phyloP scores from a whole-genome alignment of 345 rosid species.

The Eucalyptus curtisii region DNA sequence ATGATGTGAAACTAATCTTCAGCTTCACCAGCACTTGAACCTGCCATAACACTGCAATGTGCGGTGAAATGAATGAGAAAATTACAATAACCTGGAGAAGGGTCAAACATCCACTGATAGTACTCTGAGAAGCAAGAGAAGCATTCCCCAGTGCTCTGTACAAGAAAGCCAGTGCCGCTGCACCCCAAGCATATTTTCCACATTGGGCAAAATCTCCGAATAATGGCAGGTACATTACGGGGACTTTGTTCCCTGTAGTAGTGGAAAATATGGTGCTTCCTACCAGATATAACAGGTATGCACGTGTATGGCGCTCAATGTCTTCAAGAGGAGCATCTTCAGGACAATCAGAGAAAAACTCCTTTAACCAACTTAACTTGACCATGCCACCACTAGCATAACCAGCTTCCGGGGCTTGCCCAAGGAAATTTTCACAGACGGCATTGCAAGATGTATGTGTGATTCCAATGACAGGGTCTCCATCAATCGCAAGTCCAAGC shows the following conservation, averaged over 20 bases:
- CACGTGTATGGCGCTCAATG: constrained; percentile 63
- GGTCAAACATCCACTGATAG: constrained; percentile 94
- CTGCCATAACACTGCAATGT: neutral
- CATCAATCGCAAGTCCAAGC: constrained; percentile 82
- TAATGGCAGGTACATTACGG: constrained; percentile 94
- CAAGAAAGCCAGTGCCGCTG: constrained; percentile 85
- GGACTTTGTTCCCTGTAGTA: constrained; percentile 94
- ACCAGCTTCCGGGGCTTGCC: constrained; percentile 52
- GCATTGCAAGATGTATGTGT: constrained; percentile 66
- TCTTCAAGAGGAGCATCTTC: constrained; percentile 47
- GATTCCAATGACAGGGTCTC: constrained; percentile 85
- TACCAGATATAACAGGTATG: constrained; percentile 80
- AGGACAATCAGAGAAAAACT: constrained; percentile 63
- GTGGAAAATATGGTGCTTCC: constrained; percentile 96
- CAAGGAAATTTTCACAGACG: constrained; percentile 63
- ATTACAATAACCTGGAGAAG: constrained; percentile 56
- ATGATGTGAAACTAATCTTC: neutral
- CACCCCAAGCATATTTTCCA: constrained; percentile 89
- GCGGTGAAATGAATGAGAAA: neutral
- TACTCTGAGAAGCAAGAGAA: constrained; percentile 90
- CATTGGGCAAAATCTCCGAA: constrained; percentile 74
- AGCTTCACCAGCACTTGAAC: neutral
- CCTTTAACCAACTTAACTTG: constrained; percentile 95
- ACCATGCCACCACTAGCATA: constrained; percentile 99
- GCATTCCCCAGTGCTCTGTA: constrained; percentile 98